Conservation (phyloP, 1,284 basidiomycete species). For the Apiotrichum akiyoshidainum region DNA sequence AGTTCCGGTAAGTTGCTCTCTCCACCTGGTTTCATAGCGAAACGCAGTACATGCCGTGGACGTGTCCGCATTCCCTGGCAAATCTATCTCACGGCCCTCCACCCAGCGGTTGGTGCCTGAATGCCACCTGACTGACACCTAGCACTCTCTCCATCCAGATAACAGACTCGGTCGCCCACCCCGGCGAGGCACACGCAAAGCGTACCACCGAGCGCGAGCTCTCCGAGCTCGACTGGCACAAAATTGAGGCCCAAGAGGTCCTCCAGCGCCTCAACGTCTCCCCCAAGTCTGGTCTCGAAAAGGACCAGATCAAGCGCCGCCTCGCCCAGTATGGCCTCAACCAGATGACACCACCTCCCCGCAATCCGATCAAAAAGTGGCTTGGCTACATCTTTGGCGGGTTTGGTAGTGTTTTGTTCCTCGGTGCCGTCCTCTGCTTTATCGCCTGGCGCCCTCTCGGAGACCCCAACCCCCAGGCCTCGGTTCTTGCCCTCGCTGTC, state of each 20-base stretch:
- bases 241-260: constrained; percentile 54
- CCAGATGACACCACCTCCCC: constrained; percentile 49
- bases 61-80: too few relatives aligned
- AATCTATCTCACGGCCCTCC: too few relatives aligned
- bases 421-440: constrained; percentile 54
- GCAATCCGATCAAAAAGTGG: constrained; percentile 49
- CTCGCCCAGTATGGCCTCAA: constrained; percentile 52
- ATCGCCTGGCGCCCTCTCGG: constrained; percentile 54
- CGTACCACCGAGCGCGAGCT: constrained; percentile 33
- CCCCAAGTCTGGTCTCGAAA: constrained; percentile 56
- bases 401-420: constrained; percentile 60
- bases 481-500: constrained; percentile 54
- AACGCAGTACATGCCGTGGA: background rate
- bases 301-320: constrained; percentile 55
- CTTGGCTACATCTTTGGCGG: constrained; percentile 55
- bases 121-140: too few relatives aligned
- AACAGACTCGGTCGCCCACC: constrained; percentile 35
- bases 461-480: constrained; percentile 49
- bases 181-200: constrained; percentile 8
- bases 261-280: constrained; percentile 56
- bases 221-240: constrained; percentile 58
- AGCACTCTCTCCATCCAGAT: constrained; percentile 48
- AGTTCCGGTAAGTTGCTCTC: constrained; percentile 33
- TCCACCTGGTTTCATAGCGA: too few relatives aligned
- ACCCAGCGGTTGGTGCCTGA: too few relatives aligned